These are phyloP conservation scores for Nitzschia sp. DNA, from an alignment of 108 stramenopile species.

Conservation along the genomic window DNA sequence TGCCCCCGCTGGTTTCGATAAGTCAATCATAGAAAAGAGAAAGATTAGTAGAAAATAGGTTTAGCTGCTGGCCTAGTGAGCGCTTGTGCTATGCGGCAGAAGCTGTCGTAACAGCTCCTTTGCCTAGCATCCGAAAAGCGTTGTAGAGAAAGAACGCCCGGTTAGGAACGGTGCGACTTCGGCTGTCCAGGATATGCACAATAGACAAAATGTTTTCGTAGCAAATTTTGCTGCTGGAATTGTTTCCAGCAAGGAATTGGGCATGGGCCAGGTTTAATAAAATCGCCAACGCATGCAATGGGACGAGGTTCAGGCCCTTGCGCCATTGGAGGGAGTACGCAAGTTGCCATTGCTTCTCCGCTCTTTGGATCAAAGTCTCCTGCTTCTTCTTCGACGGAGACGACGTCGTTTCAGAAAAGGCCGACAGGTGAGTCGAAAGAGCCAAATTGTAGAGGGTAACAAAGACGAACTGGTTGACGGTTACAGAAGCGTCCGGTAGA, in stretches of 20 bases:
- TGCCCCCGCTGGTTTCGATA: no score
- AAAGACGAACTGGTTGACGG: not conserved
- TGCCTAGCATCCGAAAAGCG: no score
- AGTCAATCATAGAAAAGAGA: no score
- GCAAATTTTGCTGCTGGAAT: not conserved
- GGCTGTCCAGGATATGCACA: no score
- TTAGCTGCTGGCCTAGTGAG: no score
- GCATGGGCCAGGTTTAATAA: not conserved
- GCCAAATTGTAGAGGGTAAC: not conserved
- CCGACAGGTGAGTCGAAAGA: not conserved
- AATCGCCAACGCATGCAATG: not conserved
- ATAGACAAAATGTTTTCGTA: not conserved
- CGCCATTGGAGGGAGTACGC: not conserved
- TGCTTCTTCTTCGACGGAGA: not conserved
- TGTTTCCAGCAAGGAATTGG: not conserved
- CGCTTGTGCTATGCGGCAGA: no score
- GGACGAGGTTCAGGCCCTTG: not conserved
- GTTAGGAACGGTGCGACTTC: no score
- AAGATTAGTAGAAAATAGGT: no score
- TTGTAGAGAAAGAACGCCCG: not conserved
- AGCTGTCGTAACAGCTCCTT: no score
- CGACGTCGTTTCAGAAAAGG: not conserved
- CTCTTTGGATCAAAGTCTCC: not conserved
- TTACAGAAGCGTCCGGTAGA: not conserved
- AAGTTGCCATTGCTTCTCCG: not conserved